Conservation (phyloP, 306 rosid species). For the Albizia julibrissin region DNA sequence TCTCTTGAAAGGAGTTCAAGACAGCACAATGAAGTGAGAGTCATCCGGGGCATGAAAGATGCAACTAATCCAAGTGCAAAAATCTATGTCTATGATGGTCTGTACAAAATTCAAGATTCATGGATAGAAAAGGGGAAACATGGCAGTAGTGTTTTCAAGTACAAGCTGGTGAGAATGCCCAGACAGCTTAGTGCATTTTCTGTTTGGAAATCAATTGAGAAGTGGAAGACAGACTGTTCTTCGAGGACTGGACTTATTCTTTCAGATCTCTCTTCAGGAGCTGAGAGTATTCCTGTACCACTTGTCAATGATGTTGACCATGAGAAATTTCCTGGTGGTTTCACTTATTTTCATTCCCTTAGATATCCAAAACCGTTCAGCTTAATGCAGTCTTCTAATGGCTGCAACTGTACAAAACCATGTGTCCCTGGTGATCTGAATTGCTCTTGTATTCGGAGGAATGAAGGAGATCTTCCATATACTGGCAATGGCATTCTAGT, state of each 20-base stretch:
- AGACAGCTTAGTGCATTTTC: slow-evolving; percentile 58
- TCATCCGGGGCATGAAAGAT: slow-evolving; percentile 63
- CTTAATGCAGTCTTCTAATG: slow-evolving; percentile 38
- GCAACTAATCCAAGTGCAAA: slow-evolving; percentile 34
- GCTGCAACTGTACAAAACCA: slow-evolving; percentile 50
- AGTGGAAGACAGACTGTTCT: slow-evolving; percentile 44
- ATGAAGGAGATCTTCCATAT: slow-evolving; percentile 65
- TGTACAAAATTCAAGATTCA: slow-evolving; percentile 56
- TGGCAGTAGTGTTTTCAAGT: slow-evolving; percentile 66
- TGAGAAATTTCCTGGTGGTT: slow-evolving; percentile 53
- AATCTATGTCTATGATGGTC: slow-evolving; percentile 71
- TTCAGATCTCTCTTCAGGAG: slow-evolving; percentile 55
- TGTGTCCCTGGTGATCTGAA: slow-evolving; percentile 58
- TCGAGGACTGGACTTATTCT: slow-evolving; percentile 61
- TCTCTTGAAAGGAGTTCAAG: slow-evolving; percentile 59
- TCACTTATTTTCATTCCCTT: slow-evolving; percentile 55
- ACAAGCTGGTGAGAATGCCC: slow-evolving; percentile 62
- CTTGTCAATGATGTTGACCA: slow-evolving; percentile 69
- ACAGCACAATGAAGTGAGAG: slow-evolving; percentile 56
- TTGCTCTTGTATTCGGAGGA: slow-evolving; percentile 63
- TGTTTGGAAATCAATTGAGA: slow-evolving; percentile 50
- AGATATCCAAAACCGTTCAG: slow-evolving; percentile 44
- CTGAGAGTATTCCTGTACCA: slow-evolving; percentile 59
- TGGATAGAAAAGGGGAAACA: slow-evolving; percentile 60
- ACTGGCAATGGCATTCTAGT: slow-evolving; percentile 53